Conservation (phyloP, 1,139 yeast genomes). For the Blastobotrys illinoisensis region DNA sequence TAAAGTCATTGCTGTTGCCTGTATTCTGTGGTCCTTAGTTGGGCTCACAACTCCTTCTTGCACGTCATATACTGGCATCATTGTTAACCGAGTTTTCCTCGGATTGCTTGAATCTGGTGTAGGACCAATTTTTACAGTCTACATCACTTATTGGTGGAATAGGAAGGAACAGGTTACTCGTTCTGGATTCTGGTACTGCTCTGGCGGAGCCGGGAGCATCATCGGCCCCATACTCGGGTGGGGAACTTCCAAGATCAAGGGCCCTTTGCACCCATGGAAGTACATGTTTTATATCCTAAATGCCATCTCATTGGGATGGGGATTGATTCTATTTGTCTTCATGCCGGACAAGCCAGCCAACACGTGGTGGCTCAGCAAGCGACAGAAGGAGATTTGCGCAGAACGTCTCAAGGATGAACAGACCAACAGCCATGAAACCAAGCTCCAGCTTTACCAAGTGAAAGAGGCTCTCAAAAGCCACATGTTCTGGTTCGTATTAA, state of each 20-base stretch:
- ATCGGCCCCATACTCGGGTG: slow-evolving; percentile 10
- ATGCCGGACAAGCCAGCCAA: slow-evolving; percentile 49
- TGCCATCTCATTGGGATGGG: slow-evolving; percentile 25
- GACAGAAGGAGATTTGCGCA: slow-evolving; percentile 10
- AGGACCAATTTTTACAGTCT: slow-evolving; percentile 14
- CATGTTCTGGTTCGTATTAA: slow-evolving; percentile 34
- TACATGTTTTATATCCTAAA: slow-evolving; percentile 12
- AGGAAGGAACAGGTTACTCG: slow-evolving; percentile 13
- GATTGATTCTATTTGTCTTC: slow-evolving; percentile 44
- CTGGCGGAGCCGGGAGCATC: slow-evolving; percentile 5
- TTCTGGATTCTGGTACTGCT: slow-evolving; percentile 11
- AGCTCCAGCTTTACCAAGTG: slow-evolving; percentile 45
- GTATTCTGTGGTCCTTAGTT: slow-evolving; percentile 13
- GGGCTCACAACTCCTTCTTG: slow-evolving; percentile 11
- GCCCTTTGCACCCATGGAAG: slow-evolving; percentile 13
- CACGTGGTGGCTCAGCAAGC: slow-evolving; percentile 46
- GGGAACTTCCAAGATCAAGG: slow-evolving; percentile 10
- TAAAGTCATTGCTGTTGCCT: slow-evolving; percentile 24
- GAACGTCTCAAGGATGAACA: slow-evolving; percentile 10
- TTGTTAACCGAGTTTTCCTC: slow-evolving; percentile 12
- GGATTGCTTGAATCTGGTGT: slow-evolving; percentile 15
- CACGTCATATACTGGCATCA: slow-evolving; percentile 9
- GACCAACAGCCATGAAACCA: slow-evolving; percentile 37
- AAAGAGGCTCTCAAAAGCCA: slow-evolving; percentile 13
- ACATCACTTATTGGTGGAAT: slow-evolving; percentile 12